Evolutionary conservation across 169 alveolate genomes (phyloP).

Genomic region (Amoebophrya sp.): DNA sequence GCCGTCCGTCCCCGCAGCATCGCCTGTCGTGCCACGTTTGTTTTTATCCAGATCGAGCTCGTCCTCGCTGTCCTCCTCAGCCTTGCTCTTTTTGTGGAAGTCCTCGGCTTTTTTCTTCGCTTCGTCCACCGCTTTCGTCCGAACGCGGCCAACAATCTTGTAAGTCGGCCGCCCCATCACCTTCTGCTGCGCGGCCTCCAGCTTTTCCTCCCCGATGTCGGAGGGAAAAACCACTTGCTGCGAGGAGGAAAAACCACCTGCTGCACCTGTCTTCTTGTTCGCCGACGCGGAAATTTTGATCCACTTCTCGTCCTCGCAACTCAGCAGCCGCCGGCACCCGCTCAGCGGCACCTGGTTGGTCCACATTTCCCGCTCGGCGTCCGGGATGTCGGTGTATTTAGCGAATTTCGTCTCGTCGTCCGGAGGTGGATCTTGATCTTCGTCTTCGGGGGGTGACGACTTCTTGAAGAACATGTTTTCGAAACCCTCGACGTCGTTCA

Average conservation of each 20-base stretch:
- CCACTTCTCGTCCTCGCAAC: slow-evolving; percentile 23
- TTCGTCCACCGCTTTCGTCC: background rate
- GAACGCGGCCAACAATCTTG: background rate
- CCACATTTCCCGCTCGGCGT: background rate
- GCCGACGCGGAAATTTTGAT: background rate
- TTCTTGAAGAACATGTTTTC: too few relatives aligned
- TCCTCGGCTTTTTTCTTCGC: background rate
- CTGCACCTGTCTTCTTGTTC: background rate
- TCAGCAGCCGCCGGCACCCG: slow-evolving; percentile 5
- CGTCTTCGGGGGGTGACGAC: too few relatives aligned
- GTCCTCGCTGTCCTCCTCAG: background rate
- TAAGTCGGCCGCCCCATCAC: background rate
- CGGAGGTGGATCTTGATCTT: background rate
- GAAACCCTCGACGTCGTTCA: slow-evolving; percentile 17
- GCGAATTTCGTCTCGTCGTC: background rate
- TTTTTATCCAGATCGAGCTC: too few relatives aligned
- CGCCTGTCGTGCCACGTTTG: background rate
- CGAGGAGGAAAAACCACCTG: too few relatives aligned
- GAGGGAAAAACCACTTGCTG: background rate
- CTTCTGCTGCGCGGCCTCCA: background rate
- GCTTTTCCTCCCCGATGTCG: background rate
- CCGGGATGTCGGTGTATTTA: background rate
- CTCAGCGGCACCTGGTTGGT: background rate
- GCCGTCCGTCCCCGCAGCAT: background rate
- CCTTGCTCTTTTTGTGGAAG: background rate